Percentiles rank a stretch among this genome's conserved stretches.
Evolutionary conservation across 805 yeast species (phyloP).

Genomic region (Wickerhamiella hasegawae): DNA sequence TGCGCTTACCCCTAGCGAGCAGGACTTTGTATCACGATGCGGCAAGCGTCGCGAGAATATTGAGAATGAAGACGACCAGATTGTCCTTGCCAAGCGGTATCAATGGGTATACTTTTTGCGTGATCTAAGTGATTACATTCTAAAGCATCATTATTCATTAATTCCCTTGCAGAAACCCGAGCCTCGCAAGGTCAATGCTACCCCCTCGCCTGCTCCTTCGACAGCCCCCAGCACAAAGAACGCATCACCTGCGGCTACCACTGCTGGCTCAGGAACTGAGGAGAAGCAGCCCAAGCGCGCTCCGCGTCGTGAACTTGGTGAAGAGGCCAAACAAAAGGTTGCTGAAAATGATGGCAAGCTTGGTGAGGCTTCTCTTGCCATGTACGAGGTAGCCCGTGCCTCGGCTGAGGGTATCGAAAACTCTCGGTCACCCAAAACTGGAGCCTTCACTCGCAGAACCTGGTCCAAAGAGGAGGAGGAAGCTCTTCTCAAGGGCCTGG

Average conservation of each 20-base stretch:
- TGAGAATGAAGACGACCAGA: conserved; percentile 28
- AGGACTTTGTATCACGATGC: conserved; percentile 65
- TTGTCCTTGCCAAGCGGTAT: conserved; percentile 49
- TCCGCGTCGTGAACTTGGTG: conserved; percentile 5
- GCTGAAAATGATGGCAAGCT: conserved; percentile 5
- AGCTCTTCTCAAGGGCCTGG: conserved; percentile 66
- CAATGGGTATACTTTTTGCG: conserved; percentile 76
- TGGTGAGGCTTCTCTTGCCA: conserved; percentile 13
- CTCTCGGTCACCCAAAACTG: conserved; percentile 9
- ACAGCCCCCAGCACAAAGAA: neutral
- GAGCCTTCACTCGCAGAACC: conserved; percentile 33
- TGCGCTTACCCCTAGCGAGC: conserved; percentile 53
- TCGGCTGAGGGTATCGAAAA: conserved; percentile 14
- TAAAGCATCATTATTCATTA: conserved; percentile 29
- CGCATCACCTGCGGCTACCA: neutral
- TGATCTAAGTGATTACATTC: conserved; percentile 62
- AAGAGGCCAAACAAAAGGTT: conserved; percentile 5
- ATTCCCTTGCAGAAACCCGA: neutral
- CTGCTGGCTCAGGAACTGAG: neutral
- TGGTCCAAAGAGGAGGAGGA: conserved; percentile 87
- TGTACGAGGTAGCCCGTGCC: conserved; percentile 16
- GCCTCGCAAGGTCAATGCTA: neutral
- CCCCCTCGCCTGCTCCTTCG: neutral
- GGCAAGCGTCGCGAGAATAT: conserved; percentile 51
- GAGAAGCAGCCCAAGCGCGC: neutral